These are phyloP conservation scores for Tympanopsis confertula DNA, from an alignment of 2,329 filamentous ascomycete genomes.

Conservation along the genomic window DNA sequence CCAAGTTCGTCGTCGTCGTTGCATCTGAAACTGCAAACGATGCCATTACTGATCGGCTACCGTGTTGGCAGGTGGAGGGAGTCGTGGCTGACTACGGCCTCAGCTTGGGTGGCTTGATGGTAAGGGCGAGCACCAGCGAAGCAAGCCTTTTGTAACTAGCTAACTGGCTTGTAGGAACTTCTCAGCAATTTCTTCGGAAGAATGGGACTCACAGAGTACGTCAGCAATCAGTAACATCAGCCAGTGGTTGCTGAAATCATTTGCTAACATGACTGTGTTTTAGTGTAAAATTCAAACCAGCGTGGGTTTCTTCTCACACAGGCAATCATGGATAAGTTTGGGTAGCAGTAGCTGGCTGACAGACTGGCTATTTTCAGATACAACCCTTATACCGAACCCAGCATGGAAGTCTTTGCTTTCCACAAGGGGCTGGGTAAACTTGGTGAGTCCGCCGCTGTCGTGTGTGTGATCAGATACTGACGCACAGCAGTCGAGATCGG, in stretches of 20 bases:
- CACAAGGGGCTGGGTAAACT: slow-evolving; percentile 76
- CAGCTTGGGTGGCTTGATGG: slow-evolving; percentile 83
- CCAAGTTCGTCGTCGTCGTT: no score
- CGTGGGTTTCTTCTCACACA: slow-evolving; percentile 20
- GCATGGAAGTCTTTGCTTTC: slow-evolving; percentile 56
- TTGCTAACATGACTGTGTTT: no score
- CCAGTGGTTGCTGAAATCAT: no score
- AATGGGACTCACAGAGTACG: slow-evolving; percentile 71
- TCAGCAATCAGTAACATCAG: no score
- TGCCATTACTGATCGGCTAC: no score
- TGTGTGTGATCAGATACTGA: neutral
- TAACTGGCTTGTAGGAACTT: no score
- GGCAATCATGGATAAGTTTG: no score
- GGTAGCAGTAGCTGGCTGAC: neutral
- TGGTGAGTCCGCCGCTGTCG: slow-evolving; percentile 54
- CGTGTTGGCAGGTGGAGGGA: slow-evolving; percentile 95
- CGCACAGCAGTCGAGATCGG: slow-evolving; percentile 48
- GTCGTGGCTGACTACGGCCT: slow-evolving; percentile 95
- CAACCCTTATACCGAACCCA: slow-evolving; percentile 89
- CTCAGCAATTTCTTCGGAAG: slow-evolving; percentile 93
- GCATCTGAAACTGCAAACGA: no score
- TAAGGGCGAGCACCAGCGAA: no score
- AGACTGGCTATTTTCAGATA: slow-evolving; percentile 31
- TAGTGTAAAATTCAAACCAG: slow-evolving; percentile 86
- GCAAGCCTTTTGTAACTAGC: no score